Evolutionary conservation across 345 rosid species (phyloP), one percentile per base, ranked within the genome.

Genomic region (Dimocarpus longan): DNA sequence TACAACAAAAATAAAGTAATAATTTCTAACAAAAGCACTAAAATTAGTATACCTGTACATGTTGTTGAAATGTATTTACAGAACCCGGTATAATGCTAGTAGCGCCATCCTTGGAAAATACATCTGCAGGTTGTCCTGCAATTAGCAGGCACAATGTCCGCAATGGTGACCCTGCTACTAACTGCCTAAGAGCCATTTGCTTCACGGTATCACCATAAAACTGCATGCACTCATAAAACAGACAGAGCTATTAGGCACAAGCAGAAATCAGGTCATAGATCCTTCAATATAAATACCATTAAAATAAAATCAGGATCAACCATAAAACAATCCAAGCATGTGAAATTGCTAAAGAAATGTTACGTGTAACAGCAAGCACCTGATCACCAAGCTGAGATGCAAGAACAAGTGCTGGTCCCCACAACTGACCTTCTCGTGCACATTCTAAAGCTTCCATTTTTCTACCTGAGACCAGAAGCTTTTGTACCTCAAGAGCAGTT

Each of bases 401-500:
- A 75, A 86, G 85, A 48, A 86, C 82, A 68, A 86, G 86, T 0
- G 88, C 86, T 10, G 82, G 88, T 77, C 88, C 88, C 88, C 88
- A 86, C 76, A 86, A 67, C 63, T 81, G 81, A 67, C 88, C 88
- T 68, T 79, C 85, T 73, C 80, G 82, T 71, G 88, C 88, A 81
- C 76, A 77, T 50, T 74, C 70, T 56, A 86, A 32, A 77, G 88
- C 88, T 65, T 86, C 86, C 46, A 37, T 77, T 79, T 81, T 86
- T 46, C 86, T 79, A 74, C 88, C 88, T 66, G 86, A 81, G 73
- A 86, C 85, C 13, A 86, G 86, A 77, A 86, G 86, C 76, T 75
- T 80, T 68, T 86, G 86, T 44, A 83, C 88, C 83, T 83, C 86
- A 1, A 83, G 78, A 70, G 86, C 85, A 74, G 85, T 84, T 75